Conservation (phyloP, 768 basidiomycete genomes). For the Naganishia antarctica region DNA sequence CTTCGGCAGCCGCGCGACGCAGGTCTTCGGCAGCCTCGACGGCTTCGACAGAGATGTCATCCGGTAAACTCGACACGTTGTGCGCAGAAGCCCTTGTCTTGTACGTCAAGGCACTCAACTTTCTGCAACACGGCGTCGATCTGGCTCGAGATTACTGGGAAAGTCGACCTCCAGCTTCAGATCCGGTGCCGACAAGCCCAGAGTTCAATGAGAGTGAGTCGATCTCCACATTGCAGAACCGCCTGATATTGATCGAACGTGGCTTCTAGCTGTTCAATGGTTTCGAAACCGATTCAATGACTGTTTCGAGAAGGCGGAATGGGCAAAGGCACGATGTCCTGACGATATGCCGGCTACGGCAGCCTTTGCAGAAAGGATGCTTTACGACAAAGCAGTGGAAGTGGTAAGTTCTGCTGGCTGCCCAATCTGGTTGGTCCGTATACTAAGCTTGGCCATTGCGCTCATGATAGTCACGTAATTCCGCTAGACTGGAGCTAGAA, state of each 20-base stretch:
- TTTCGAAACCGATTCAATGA: slow-evolving; percentile 91
- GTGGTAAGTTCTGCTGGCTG: too few relatives aligned
- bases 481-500: slow-evolving; percentile 81
- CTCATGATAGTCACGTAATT: slow-evolving; percentile 72
- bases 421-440: too few relatives aligned
- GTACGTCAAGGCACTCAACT: slow-evolving; percentile 60
- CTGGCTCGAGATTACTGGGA: slow-evolving; percentile 61
- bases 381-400: slow-evolving; percentile 84
- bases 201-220: slow-evolving; percentile 60
- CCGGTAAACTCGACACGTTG: slow-evolving; percentile 29
- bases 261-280: slow-evolving; percentile 60
- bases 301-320: slow-evolving; percentile 82
- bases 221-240: slow-evolving; percentile 22
- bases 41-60: slow-evolving; percentile 28
- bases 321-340: slow-evolving; percentile 51
- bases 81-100: slow-evolving; percentile 47
- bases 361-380: slow-evolving; percentile 79
- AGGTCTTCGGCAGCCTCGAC: slow-evolving; percentile 42
- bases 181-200: slow-evolving; percentile 36
- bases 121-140: slow-evolving; percentile 88
- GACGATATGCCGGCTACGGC: slow-evolving; percentile 72
- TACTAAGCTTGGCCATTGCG: background rate
- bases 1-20: slow-evolving; percentile 29
- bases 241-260: slow-evolving; percentile 14
- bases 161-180: slow-evolving; percentile 12